A percentile compares a stretch with the other conserved stretches of the same genome.
These are phyloP conservation scores for Plasmodium malariae DNA, from an alignment of 169 alveolate species.

Conservation along the genomic window DNA sequence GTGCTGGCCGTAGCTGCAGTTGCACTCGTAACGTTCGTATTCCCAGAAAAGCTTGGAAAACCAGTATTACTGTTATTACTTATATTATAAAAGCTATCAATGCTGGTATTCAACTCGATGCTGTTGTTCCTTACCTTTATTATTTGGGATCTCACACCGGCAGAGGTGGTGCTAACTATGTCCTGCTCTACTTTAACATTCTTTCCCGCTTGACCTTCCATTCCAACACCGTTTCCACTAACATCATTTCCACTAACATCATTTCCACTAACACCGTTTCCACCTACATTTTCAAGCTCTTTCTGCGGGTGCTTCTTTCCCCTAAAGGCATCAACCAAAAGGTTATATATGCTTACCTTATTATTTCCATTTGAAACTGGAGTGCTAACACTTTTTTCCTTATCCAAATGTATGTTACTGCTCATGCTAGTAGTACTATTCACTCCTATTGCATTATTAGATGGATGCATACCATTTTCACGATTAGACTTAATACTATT, in stretches of 20 bases:
- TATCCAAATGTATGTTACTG: neutral
- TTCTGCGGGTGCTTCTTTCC: no score
- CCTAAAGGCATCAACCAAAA: conserved; percentile 59
- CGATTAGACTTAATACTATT: neutral
- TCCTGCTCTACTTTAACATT: neutral
- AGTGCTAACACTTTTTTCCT: neutral
- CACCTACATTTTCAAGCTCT: neutral
- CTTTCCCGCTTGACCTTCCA: neutral
- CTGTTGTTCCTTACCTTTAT: neutral
- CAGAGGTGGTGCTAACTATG: neutral
- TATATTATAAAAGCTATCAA: neutral
- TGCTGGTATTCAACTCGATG: neutral
- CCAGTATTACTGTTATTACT: neutral
- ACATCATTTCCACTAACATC: neutral
- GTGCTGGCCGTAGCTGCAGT: neutral
- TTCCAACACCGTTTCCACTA: neutral
- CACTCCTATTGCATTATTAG: neutral
- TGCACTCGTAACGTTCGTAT: neutral
- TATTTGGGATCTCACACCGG: neutral
- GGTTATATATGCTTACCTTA: conserved; percentile 24
- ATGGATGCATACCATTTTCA: neutral
- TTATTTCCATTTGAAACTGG: neutral
- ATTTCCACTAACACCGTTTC: neutral
- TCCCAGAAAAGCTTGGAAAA: neutral
- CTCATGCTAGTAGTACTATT: neutral